A percentile compares a stretch with the other conserved stretches of the same genome.
Conservation (phyloP, 108 stramenopile species). For the Asterionellopsis glacialis region DNA sequence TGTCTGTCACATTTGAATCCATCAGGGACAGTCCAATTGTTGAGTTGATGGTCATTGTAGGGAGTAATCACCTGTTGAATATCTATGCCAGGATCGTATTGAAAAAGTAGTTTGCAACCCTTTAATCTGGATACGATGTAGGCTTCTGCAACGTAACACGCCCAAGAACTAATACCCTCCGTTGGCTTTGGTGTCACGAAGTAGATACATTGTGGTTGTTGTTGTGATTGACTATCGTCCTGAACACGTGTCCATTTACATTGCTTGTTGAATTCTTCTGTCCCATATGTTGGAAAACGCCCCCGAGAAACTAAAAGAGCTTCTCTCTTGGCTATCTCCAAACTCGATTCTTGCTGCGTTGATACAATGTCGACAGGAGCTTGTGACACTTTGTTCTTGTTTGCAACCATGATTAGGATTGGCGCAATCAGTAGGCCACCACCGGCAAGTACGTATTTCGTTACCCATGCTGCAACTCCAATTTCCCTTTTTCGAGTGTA, state of each 20-base stretch:
- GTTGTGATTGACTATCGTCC: background rate
- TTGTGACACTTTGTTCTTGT: no score
- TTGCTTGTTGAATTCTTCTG: background rate
- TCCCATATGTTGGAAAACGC: background rate
- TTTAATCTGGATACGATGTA: background rate
- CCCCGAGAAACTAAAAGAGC: no score
- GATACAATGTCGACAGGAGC: no score
- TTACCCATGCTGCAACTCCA: no score
- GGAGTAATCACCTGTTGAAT: background rate
- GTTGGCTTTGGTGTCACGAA: background rate
- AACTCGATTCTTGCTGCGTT: no score
- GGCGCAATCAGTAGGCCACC: no score
- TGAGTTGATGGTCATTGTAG: background rate
- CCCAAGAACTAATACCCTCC: background rate
- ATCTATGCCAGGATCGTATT: background rate
- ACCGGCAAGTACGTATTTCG: no score
- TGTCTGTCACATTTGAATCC: background rate
- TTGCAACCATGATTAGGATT: no score
- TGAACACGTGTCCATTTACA: background rate
- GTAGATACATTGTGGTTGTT: background rate
- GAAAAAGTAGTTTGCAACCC: background rate
- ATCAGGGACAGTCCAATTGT: slow-evolving; percentile 2
- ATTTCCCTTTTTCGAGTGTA: no score
- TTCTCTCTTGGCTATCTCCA: no score
- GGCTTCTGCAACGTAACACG: background rate